Evolutionary conservation across 345 rosid genomes (phyloP).

Genomic region (Gynandropsis gynandra): DNA sequence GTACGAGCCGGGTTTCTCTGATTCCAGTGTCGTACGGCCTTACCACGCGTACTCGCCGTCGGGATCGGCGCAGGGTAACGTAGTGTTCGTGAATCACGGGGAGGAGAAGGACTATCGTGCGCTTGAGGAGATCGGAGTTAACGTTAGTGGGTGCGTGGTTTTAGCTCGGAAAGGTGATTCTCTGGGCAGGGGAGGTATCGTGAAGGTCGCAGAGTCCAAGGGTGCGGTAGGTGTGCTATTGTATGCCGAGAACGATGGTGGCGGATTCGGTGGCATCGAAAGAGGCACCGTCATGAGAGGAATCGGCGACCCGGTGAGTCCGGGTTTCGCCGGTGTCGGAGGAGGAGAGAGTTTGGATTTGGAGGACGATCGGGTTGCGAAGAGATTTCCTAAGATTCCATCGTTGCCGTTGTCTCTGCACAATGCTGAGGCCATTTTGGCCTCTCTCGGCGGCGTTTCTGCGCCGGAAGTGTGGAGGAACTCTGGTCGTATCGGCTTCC

Average conservation of each 20-base stretch:
- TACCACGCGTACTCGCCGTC: slow-evolving; percentile 97
- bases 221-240: slow-evolving; percentile 76
- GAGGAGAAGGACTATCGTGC: slow-evolving; percentile 62
- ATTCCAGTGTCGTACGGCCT: slow-evolving; percentile 40
- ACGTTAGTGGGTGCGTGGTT: slow-evolving; percentile 55
- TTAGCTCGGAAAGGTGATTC: slow-evolving; percentile 51
- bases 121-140: slow-evolving; percentile 49
- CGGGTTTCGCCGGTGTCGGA: slow-evolving; percentile 80
- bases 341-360: slow-evolving; percentile 60
- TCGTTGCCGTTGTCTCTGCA: slow-evolving; percentile 72
- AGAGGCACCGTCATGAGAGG: slow-evolving; percentile 97
- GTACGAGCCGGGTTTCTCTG: slow-evolving; percentile 29
- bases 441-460: slow-evolving; percentile 47
- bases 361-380: slow-evolving; percentile 46
- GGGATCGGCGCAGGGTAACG: slow-evolving; percentile 46
- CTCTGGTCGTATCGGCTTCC: slow-evolving; percentile 33
- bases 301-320: slow-evolving; percentile 84
- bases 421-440: slow-evolving; percentile 60
- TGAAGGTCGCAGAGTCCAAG: slow-evolving; percentile 50
- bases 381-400: slow-evolving; percentile 62
- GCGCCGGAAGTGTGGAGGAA: slow-evolving; percentile 56
- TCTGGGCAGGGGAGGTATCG: slow-evolving; percentile 57
- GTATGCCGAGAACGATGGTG: slow-evolving; percentile 53
- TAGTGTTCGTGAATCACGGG: slow-evolving; percentile 71
- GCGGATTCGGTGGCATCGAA: slow-evolving; percentile 54